phyloP scores from a whole-genome alignment of 2,329 filamentous ascomycete genomes.

The Chaetothyriales sp. region DNA sequence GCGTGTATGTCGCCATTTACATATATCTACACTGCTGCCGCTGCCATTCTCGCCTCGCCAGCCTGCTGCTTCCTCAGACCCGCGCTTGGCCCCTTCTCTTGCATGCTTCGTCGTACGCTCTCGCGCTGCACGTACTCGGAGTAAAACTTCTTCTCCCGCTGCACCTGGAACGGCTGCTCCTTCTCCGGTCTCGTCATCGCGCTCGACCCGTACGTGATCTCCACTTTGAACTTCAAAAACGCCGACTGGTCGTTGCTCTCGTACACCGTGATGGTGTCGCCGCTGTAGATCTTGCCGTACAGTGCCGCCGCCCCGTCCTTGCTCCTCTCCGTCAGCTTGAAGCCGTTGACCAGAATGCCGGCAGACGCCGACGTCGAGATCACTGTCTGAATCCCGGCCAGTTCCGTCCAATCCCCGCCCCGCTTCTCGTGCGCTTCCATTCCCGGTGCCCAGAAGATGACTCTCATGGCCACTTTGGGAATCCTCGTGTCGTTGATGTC shows the following conservation, averaged over 20 bases:
- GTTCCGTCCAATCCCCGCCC: constrained; percentile 41
- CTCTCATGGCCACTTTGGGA: constrained; percentile 67
- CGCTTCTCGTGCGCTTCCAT: constrained; percentile 47
- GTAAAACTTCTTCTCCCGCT: constrained; percentile 24
- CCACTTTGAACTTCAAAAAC: constrained; percentile 31
- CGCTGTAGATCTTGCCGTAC: constrained; percentile 58
- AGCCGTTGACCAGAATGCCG: constrained; percentile 65
- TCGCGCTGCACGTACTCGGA: constrained; percentile 17
- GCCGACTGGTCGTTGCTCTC: constrained; percentile 26
- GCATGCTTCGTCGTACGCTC: constrained; percentile 8
- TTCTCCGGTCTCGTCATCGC: constrained; percentile 27
- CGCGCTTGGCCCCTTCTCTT: constrained; percentile 3
- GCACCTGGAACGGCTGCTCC: constrained; percentile 29
- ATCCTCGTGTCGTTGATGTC: constrained; percentile 54
- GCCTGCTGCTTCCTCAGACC: background rate
- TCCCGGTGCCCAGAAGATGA: constrained; percentile 59
- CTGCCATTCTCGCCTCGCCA: background rate
- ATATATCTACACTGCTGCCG: too few relatives aligned
- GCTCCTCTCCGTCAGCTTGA: constrained; percentile 46
- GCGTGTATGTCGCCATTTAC: too few relatives aligned
- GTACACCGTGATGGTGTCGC: constrained; percentile 60
- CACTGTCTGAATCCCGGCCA: constrained; percentile 50
- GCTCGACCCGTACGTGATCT: constrained; percentile 36
- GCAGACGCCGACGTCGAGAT: constrained; percentile 66
- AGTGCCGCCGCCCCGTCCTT: constrained; percentile 37